These are phyloP conservation scores for Aspergillus coremiiformis DNA, from an alignment of 495 filamentous ascomycete species.

Conservation along the genomic window DNA sequence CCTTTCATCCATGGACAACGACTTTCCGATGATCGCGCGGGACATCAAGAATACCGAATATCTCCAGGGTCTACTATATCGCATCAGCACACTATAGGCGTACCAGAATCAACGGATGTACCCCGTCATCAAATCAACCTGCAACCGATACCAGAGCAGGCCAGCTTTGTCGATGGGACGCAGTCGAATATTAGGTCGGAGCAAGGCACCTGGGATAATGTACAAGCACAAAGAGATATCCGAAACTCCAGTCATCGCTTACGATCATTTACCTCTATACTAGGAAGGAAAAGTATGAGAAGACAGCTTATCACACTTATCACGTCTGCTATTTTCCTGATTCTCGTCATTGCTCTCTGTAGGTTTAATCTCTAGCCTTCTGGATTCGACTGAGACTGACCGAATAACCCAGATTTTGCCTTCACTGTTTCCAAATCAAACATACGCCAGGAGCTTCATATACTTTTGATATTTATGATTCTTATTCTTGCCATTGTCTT, in stretches of 20 bases:
- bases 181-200: not conserved
- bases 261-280: slow-evolving; percentile 44
- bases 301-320: slow-evolving; percentile 52
- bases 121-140: slow-evolving; percentile 2
- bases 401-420: slow-evolving; percentile 50
- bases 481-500: slow-evolving; percentile 68
- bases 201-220: not conserved
- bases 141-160: not conserved
- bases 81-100: not conserved
- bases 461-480: slow-evolving; percentile 69
- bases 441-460: slow-evolving; percentile 56
- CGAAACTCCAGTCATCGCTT: not conserved
- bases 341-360: slow-evolving; percentile 53
- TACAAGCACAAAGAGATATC: not conserved
- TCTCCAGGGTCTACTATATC: not conserved
- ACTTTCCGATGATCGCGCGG: slow-evolving; percentile 2
- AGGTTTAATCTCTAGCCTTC: slow-evolving; percentile 18
- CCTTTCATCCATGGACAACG: slow-evolving; percentile 1
- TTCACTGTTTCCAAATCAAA: slow-evolving; percentile 53
- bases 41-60: not conserved
- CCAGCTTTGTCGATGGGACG: not conserved
- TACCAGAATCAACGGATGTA: not conserved
- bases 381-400: not conserved
- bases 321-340: slow-evolving; percentile 47
- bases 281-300: slow-evolving; percentile 46